These are phyloP conservation scores for Ogataea wickerhamii DNA, from an alignment of 805 yeast genomes.

Conservation along the genomic window DNA sequence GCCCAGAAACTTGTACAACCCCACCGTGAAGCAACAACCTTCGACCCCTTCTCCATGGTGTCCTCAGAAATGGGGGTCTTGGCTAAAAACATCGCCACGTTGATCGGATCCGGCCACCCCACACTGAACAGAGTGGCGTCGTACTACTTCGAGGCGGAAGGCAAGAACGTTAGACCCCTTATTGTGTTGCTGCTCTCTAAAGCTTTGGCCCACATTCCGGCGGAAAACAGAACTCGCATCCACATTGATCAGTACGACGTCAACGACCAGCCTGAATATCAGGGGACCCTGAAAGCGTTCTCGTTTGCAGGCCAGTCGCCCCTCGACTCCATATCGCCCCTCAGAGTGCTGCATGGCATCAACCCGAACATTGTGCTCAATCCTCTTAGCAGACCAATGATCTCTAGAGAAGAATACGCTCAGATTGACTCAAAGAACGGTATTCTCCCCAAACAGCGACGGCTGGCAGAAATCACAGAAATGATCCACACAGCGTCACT, in stretches of 20 bases:
- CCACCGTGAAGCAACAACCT: constrained; percentile 34
- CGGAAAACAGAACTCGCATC: constrained; percentile 59
- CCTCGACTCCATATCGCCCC: constrained; percentile 69
- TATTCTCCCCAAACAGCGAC: constrained; percentile 88
- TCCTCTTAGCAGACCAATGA: constrained; percentile 81
- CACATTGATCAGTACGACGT: constrained; percentile 62
- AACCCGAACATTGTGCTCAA: constrained; percentile 79
- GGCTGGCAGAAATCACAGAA: constrained; percentile 95
- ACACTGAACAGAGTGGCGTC: constrained; percentile 87
- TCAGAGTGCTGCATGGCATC: constrained; percentile 81
- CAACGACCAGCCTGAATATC: constrained; percentile 58
- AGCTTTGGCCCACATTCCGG: constrained; percentile 74
- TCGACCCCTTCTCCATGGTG: constrained; percentile 88
- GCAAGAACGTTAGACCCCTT: constrained; percentile 91
- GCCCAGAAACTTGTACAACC: constrained; percentile 78
- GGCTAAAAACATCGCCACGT: constrained; percentile 79
- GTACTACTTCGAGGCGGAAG: constrained; percentile 94
- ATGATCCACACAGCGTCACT: constrained; percentile 97
- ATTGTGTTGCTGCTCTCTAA: constrained; percentile 80
- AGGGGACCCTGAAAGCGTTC: constrained; percentile 51
- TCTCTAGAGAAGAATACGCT: constrained; percentile 52
- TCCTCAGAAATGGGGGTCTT: constrained; percentile 88
- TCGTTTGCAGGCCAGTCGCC: constrained; percentile 59
- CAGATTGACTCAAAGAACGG: constrained; percentile 60
- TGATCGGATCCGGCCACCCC: constrained; percentile 93